A percentile compares a stretch with the other conserved stretches of the same genome.
Evolutionary conservation across 2,329 filamentous ascomycete species (phyloP).

Genomic region (Colletotrichum lupini): DNA sequence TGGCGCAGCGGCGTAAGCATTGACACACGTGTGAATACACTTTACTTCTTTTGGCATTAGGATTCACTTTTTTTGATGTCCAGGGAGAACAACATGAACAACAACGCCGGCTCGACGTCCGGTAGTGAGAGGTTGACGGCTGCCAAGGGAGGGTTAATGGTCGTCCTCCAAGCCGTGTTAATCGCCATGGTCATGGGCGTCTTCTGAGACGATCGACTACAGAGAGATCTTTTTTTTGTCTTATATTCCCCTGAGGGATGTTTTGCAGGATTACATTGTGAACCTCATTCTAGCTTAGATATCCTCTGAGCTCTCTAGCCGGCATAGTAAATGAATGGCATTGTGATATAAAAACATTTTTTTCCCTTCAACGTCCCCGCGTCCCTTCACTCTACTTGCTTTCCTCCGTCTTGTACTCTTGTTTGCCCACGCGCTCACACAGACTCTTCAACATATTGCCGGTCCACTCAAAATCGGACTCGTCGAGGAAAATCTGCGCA

Average conservation of each 20-base stretch:
- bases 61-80: constrained; percentile 30
- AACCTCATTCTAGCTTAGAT: constrained; percentile 22
- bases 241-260: not conserved
- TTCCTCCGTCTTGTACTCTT: constrained; percentile 3
- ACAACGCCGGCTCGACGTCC: constrained; percentile 26
- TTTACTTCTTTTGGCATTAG: constrained; percentile 18
- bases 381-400: not conserved
- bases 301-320: constrained; percentile 17
- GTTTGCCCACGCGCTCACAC: constrained; percentile 50
- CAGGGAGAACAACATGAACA: constrained; percentile 28
- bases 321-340: constrained; percentile 32
- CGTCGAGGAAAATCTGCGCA: constrained; percentile 86
- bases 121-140: constrained; percentile 8
- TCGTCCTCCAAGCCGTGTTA: constrained; percentile 14
- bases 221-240: not conserved
- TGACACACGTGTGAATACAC: constrained; percentile 11
- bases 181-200: constrained; percentile 24
- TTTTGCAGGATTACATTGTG: not conserved
- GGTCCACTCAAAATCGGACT: constrained; percentile 80
- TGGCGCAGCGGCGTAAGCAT: constrained; percentile 34
- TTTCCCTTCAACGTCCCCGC: not conserved
- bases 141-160: constrained; percentile 22
- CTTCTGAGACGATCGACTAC: constrained; percentile 27
- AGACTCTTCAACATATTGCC: constrained; percentile 67
- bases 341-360: not conserved